Evolutionary conservation across 805 yeast genomes (phyloP).

Genomic region (Hanseniaspora taiwanica): DNA sequence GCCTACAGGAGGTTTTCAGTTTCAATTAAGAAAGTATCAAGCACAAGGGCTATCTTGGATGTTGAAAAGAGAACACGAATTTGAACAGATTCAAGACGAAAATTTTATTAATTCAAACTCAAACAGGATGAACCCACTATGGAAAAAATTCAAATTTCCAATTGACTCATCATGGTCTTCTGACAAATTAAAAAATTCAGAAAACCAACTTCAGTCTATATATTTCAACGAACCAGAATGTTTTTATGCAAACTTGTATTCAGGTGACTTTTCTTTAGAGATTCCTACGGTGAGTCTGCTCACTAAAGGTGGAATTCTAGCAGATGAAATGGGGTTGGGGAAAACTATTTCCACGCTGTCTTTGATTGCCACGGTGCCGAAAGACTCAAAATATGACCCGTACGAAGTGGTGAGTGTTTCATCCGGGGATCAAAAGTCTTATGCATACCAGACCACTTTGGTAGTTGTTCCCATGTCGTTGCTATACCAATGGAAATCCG

Average conservation of each 20-base stretch:
- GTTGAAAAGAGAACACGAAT: slow-evolving; percentile 64
- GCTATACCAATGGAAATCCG: slow-evolving; percentile 82
- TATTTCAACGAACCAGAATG: slow-evolving; percentile 10
- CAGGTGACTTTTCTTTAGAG: slow-evolving; percentile 62
- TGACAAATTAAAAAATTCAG: slow-evolving; percentile 10
- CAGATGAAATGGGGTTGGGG: slow-evolving; percentile 96
- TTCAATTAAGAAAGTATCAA: slow-evolving; percentile 64
- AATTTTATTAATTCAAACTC: slow-evolving; percentile 28
- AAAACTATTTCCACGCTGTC: slow-evolving; percentile 80
- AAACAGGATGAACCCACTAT: slow-evolving; percentile 65
- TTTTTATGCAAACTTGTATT: slow-evolving; percentile 67
- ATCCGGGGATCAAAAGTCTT: slow-evolving; percentile 18
- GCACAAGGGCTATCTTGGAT: slow-evolving; percentile 81
- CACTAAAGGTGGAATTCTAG: slow-evolving; percentile 66
- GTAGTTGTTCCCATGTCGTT: slow-evolving; percentile 85
- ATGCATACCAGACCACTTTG: slow-evolving; percentile 62
- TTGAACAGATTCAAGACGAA: slow-evolving; percentile 18
- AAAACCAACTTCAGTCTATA: neutral
- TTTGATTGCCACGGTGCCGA: slow-evolving; percentile 52
- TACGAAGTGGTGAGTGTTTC: slow-evolving; percentile 7
- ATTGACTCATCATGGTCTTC: slow-evolving; percentile 28
- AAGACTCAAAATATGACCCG: slow-evolving; percentile 25
- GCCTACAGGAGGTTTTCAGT: slow-evolving; percentile 36
- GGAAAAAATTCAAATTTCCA: slow-evolving; percentile 78
- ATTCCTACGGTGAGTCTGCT: slow-evolving; percentile 51